These are phyloP conservation scores for Phytopythium boreale DNA, from an alignment of 352 stramenopile species.

Conservation along the genomic window DNA sequence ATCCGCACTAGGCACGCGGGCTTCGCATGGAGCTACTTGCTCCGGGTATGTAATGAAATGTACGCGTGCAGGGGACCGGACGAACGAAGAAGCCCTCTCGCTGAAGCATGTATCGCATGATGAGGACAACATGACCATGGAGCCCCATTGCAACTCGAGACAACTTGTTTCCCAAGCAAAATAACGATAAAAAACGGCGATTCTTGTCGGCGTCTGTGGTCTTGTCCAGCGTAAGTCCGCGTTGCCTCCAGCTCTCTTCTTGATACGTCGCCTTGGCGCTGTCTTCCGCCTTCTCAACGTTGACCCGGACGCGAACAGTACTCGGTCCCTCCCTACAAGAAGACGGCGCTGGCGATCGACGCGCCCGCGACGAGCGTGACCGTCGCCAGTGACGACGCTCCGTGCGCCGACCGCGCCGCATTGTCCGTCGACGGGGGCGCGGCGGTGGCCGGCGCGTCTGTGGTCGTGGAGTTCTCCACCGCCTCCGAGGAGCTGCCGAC, in stretches of 20 bases:
- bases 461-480: constrained; percentile 7
- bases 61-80: too few relatives aligned
- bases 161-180: background rate
- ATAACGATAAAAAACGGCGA: background rate
- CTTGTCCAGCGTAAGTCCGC: too few relatives aligned
- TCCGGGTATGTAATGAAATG: too few relatives aligned
- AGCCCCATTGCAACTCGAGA: background rate
- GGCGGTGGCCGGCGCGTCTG: constrained; percentile 6
- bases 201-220: too few relatives aligned
- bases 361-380: background rate
- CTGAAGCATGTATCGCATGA: too few relatives aligned
- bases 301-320: background rate
- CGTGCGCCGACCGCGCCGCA: background rate
- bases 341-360: background rate
- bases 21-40: too few relatives aligned
- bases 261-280: too few relatives aligned
- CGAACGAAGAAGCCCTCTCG: too few relatives aligned
- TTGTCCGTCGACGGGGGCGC: constrained; percentile 1
- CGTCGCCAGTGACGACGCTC: background rate
- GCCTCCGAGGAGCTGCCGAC: constrained; percentile 13
- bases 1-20: too few relatives aligned
- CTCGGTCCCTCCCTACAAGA: background rate
- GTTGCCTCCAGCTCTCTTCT: too few relatives aligned
- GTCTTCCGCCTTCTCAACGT: too few relatives aligned
- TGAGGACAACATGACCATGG: too few relatives aligned